A percentile compares a stretch with the other conserved stretches of the same genome.
phyloP scores from a whole-genome alignment of 768 basidiomycete genomes.

The Auricularia cornea region DNA sequence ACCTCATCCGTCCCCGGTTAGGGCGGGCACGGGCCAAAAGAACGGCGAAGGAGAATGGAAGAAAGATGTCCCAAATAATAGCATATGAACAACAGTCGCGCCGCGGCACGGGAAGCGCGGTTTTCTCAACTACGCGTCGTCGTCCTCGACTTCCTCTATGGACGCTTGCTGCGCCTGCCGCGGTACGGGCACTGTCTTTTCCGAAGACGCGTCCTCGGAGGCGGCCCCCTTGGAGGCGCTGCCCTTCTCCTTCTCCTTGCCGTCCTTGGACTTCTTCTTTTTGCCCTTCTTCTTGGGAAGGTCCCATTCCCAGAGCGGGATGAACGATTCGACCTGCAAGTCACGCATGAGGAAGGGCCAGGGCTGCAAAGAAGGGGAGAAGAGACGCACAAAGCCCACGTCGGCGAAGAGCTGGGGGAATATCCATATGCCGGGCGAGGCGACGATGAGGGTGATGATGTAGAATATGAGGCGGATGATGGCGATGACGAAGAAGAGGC shows the following conservation, averaged over 20 bases:
- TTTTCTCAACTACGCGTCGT: conserved; percentile 15
- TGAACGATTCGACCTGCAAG: conserved; percentile 89
- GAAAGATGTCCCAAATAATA: neutral
- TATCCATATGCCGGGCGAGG: conserved; percentile 94
- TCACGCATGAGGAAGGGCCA: neutral
- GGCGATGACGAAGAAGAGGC: conserved; percentile 82
- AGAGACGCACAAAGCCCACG: conserved; percentile 81
- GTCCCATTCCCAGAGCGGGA: conserved; percentile 97
- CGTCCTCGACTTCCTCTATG: conserved; percentile 40
- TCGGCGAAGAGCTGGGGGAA: conserved; percentile 98
- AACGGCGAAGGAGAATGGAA: too few relatives aligned
- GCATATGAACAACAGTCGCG: neutral
- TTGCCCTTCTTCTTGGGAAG: conserved; percentile 59
- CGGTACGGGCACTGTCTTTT: conserved; percentile 17
- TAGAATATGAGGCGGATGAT: conserved; percentile 90
- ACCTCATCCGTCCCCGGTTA: too few relatives aligned
- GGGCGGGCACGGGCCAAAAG: too few relatives aligned
- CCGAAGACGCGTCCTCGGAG: conserved; percentile 27
- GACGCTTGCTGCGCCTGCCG: conserved; percentile 29
- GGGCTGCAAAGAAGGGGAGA: neutral
- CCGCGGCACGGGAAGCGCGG: too few relatives aligned
- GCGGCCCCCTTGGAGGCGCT: conserved; percentile 7
- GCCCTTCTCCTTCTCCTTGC: conserved; percentile 26
- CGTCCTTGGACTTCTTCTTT: conserved; percentile 38
- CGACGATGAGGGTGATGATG: conserved; percentile 79